Base-by-base conservation (phyloP, 768 basidiomycete species). In the Heimioporus sp. region DNA sequence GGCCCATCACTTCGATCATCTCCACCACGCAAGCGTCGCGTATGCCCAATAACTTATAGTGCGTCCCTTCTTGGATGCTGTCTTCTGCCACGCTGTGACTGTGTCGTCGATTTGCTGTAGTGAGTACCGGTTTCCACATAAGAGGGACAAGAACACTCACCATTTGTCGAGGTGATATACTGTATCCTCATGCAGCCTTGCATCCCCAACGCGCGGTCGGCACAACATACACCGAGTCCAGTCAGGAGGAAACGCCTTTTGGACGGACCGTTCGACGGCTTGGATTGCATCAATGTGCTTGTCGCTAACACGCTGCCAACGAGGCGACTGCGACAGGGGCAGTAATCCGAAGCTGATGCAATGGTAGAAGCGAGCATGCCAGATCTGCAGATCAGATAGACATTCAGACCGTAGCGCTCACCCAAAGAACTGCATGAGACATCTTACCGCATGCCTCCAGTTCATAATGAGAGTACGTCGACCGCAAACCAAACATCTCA, bases 361-460 rank as follows among this genome's bases (percentile, higher is more conserved):
- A 21, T 47, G 45, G 9, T 32, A 13, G 31, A 10, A 16, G 10
- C 6, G 13, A 13, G 49, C 46, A 30, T 58, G 57, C 40, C 19
- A 36, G 12, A 58, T 12, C 57, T 58, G 4, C 21, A 4, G 12
- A 47, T 11, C 52, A 20, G 24, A 28, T 28, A 24, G 24, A 28
- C 7, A 28, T 28, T 28, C 24, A 28, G 24, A 28, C 6, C 5
- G 6, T 5, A 6, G 24, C 7, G 4, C 24, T 28, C 24, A 28
- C 24, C 24, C 24, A 28, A 28, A 28, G 24, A 28, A 28, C 7
- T 28, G 24, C 24, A 19, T 44, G 10, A 40, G 43, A 8, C 4
- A 5, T 13, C 44, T 17, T 45, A 60, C 59, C 40, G 51, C 59
- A 43, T 45, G 21, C 38, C 49, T 52, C 59, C 59, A 60, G 7